Conservation (phyloP, 2,329 filamentous ascomycete genomes). For the Penicillium sp. region DNA sequence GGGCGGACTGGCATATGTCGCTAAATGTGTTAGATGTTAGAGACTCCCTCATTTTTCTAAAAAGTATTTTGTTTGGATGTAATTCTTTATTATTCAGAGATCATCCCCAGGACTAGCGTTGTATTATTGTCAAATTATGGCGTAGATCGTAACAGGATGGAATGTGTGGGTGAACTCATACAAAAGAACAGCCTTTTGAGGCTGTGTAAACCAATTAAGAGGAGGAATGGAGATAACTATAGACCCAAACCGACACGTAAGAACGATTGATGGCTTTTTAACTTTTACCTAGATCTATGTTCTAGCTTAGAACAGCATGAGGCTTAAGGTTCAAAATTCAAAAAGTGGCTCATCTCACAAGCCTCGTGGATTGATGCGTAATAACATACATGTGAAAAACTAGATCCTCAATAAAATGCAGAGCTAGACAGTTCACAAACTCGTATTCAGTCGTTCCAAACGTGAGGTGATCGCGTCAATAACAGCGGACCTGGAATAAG, state of each 20-base stretch:
- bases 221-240: background rate
- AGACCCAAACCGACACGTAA: background rate
- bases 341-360: background rate
- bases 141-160: background rate
- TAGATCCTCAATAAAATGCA: background rate
- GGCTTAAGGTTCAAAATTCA: background rate
- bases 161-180: background rate
- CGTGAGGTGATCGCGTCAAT: conserved; percentile 45
- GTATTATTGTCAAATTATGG: background rate
- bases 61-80: background rate
- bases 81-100: background rate
- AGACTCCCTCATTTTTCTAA: background rate
- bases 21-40: background rate
- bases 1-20: background rate
- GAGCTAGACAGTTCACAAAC: conserved; percentile 21
- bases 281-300: background rate
- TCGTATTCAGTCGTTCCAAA: conserved; percentile 40
- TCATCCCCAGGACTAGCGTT: background rate
- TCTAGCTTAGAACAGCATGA: background rate
- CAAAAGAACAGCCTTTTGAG: background rate
- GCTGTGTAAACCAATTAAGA: background rate
- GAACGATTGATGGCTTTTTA: background rate
- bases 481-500: conserved; percentile 37
- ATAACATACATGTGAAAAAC: background rate
- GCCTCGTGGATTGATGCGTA: background rate